Conservation (phyloP, 2,329 filamentous ascomycete species). For the Cladobotryum mycophilum region DNA sequence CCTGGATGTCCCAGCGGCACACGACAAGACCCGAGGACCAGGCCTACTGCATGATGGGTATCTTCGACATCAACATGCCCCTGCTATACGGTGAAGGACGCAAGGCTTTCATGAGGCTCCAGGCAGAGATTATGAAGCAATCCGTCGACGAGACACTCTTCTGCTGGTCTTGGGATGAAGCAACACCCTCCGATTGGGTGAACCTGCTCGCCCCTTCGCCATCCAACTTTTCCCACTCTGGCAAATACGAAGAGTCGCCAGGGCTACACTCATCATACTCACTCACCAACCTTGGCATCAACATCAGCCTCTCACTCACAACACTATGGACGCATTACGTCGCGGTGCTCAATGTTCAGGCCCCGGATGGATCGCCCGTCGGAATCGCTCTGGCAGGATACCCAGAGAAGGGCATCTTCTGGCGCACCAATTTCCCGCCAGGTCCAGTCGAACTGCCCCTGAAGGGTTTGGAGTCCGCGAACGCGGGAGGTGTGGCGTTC, state of each 20-base stretch:
- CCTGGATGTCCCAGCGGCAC: constrained; percentile 20
- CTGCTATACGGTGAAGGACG: constrained; percentile 14
- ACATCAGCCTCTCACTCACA: neutral
- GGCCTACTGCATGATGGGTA: constrained; percentile 13
- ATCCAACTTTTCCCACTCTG: neutral
- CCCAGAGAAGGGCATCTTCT: neutral
- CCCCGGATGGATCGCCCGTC: neutral
- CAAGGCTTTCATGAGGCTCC: constrained; percentile 3
- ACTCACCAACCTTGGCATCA: neutral
- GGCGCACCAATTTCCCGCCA: neutral
- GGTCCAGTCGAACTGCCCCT: neutral
- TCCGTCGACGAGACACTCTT: neutral
- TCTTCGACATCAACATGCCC: constrained; percentile 14
- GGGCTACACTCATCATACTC: neutral
- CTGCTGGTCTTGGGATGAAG: neutral
- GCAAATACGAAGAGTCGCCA: neutral
- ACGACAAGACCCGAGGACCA: constrained; percentile 18
- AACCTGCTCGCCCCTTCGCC: neutral
- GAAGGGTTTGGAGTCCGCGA: neutral
- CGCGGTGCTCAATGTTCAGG: neutral
- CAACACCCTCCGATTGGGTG: neutral
- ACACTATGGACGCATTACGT: neutral
- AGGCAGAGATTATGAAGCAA: neutral
- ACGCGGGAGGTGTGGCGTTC: neutral
- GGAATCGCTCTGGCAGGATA: neutral